These are phyloP conservation scores for Strobilomyces confusus DNA, from an alignment of 768 basidiomycete genomes.

Conservation along the genomic window DNA sequence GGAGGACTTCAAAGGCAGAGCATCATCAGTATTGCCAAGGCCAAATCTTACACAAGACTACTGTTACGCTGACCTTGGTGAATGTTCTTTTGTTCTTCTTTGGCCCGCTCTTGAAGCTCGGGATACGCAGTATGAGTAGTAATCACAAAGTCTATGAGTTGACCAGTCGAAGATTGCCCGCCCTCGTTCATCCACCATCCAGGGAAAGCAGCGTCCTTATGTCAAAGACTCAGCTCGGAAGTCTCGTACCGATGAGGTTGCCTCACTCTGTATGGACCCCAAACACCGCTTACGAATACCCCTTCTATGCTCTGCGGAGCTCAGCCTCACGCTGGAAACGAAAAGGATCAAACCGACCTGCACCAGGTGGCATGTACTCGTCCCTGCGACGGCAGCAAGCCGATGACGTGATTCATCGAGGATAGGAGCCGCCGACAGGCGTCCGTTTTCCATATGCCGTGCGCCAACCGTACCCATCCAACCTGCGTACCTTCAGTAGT, in stretches of 20 bases:
- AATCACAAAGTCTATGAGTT: conserved; percentile 91
- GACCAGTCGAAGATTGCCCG: conserved; percentile 96
- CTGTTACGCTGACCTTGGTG: conserved; percentile 42
- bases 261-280: conserved; percentile 81
- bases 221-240: conserved; percentile 2
- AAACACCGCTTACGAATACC: conserved; percentile 87
- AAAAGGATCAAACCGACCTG: conserved; percentile 46
- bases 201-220: conserved; percentile 79
- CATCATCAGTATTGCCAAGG: background rate
- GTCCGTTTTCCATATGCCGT: conserved; percentile 51
- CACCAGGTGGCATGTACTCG: conserved; percentile 93
- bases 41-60: background rate
- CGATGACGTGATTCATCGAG: conserved; percentile 77
- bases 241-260: background rate
- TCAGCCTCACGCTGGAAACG: background rate
- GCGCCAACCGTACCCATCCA: conserved; percentile 97
- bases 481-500: conserved; percentile 69
- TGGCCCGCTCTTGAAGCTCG: conserved; percentile 60
- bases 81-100: conserved; percentile 55
- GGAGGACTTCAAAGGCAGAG: conserved; percentile 49
- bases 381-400: conserved; percentile 91
- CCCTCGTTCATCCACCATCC: conserved; percentile 99
- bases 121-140: conserved; percentile 86
- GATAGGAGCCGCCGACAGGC: conserved; percentile 51
- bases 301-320: conserved; percentile 63